Conservation (phyloP, 306 rosid species). For the Hippophae gyantsensis region DNA sequence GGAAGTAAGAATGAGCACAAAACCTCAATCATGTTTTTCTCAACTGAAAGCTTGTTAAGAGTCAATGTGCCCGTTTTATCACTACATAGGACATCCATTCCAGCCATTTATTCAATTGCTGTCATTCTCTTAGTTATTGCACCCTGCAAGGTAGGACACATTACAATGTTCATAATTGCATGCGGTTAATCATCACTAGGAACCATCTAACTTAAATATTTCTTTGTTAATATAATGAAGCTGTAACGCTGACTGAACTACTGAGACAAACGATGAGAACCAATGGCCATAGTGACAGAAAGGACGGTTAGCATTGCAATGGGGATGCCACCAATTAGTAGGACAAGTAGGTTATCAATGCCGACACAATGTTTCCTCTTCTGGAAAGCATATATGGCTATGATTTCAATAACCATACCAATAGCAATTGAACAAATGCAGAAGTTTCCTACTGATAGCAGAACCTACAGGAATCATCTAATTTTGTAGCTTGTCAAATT, state of each 20-base stretch:
- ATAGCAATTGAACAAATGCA: slow-evolving; percentile 67
- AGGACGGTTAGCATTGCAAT: slow-evolving; percentile 87
- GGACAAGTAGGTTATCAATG: slow-evolving; percentile 61
- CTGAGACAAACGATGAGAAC: slow-evolving; percentile 50
- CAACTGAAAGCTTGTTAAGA: slow-evolving; percentile 73
- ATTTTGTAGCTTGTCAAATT: no score
- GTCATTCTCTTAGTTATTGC: slow-evolving; percentile 81
- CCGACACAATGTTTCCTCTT: slow-evolving; percentile 31
- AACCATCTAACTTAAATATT: background rate
- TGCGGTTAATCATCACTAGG: no score
- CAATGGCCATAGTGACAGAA: slow-evolving; percentile 81
- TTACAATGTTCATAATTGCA: no score
- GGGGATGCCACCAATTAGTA: slow-evolving; percentile 71
- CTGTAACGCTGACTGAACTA: slow-evolving; percentile 6
- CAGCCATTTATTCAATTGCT: slow-evolving; percentile 79
- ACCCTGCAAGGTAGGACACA: slow-evolving; percentile 31
- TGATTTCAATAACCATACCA: slow-evolving; percentile 55
- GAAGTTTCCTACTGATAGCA: slow-evolving; percentile 62
- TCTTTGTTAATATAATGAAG: background rate
- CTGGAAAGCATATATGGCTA: slow-evolving; percentile 37
- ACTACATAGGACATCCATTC: slow-evolving; percentile 70
- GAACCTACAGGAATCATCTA: slow-evolving; percentile 33
- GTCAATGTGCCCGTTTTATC: slow-evolving; percentile 75
- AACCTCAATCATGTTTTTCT: slow-evolving; percentile 58
- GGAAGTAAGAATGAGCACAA: slow-evolving; percentile 2